A percentile compares a stretch with the other conserved stretches of the same genome.
phyloP scores from a whole-genome alignment of 1,139 yeast genomes.

The Candida labiduridarum region DNA sequence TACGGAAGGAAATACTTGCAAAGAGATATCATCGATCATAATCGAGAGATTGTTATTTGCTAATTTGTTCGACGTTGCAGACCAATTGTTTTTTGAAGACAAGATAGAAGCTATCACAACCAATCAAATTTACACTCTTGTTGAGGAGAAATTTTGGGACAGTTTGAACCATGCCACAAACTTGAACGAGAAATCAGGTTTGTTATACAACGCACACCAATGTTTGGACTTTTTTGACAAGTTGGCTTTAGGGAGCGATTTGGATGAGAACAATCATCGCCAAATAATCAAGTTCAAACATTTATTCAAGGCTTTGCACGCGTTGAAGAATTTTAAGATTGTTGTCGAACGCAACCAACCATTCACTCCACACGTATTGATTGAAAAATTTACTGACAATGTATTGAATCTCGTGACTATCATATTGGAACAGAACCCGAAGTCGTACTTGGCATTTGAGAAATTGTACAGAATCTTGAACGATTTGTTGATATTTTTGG shows the following conservation, averaged over 20 bases:
- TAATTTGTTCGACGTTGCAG: conserved; percentile 36
- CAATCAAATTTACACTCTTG: conserved; percentile 22
- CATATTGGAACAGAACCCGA: conserved; percentile 58
- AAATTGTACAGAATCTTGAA: conserved; percentile 44
- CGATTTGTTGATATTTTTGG: conserved; percentile 35
- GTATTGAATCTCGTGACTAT: conserved; percentile 31
- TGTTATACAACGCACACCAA: conserved; percentile 41
- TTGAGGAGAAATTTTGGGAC: conserved; percentile 53
- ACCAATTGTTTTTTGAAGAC: conserved; percentile 20
- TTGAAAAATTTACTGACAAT: conserved; percentile 26
- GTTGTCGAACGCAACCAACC: conserved; percentile 34
- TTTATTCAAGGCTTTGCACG: conserved; percentile 30
- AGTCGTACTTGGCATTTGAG: conserved; percentile 52
- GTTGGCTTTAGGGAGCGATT: conserved; percentile 15
- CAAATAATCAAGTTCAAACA: conserved; percentile 30
- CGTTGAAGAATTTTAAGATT: conserved; percentile 38
- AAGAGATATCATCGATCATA: conserved; percentile 33
- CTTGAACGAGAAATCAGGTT: conserved; percentile 52
- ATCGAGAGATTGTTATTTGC: conserved; percentile 41
- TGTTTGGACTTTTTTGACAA: conserved; percentile 41
- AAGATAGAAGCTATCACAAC: conserved; percentile 20
- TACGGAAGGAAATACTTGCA: conserved; percentile 17
- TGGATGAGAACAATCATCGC: conserved; percentile 17
- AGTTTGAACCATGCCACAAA: conserved; percentile 52
- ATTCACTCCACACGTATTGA: conserved; percentile 31